Percentiles rank a stretch among this genome's conserved stretches.
Evolutionary conservation across 192 early-diverging fungal genomes (phyloP).

Genomic region (Linnemannia exigua): DNA sequence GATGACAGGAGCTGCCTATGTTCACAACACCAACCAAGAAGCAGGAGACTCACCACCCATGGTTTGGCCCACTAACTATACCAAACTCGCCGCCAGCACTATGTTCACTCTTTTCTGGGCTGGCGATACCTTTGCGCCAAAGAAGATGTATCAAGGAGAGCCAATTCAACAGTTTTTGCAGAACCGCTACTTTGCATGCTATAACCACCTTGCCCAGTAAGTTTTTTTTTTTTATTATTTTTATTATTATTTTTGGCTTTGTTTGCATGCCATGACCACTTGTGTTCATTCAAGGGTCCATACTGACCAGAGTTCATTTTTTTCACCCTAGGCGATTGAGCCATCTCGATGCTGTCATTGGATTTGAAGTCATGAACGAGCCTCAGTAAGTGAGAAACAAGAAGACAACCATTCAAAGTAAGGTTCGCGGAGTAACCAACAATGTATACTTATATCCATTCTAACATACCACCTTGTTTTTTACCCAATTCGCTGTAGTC

Average conservation of each 20-base stretch:
- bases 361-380: conserved; percentile 89
- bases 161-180: conserved; percentile 78
- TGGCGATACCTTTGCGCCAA: conserved; percentile 81
- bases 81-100: conserved; percentile 83
- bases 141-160: conserved; percentile 73
- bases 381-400: conserved; percentile 58
- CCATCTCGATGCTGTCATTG: conserved; percentile 76
- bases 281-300: not conserved
- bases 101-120: conserved; percentile 91
- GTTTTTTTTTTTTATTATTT: not conserved
- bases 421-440: not conserved
- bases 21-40: conserved; percentile 75
- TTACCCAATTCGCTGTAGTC: conserved; percentile 37
- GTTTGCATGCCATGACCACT: not conserved
- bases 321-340: conserved; percentile 65
- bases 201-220: conserved; percentile 76
- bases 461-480: not conserved
- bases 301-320: conserved; percentile 2
- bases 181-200: conserved; percentile 74
- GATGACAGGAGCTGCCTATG: conserved; percentile 81
- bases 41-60: conserved; percentile 67
- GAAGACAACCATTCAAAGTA: not conserved
- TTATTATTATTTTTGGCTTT: no score
- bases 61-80: conserved; percentile 93
- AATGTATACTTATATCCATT: conserved; percentile 34